Evolutionary conservation across 1,139 yeast genomes (phyloP).

Genomic region (Meyerozyma elateridarum): DNA sequence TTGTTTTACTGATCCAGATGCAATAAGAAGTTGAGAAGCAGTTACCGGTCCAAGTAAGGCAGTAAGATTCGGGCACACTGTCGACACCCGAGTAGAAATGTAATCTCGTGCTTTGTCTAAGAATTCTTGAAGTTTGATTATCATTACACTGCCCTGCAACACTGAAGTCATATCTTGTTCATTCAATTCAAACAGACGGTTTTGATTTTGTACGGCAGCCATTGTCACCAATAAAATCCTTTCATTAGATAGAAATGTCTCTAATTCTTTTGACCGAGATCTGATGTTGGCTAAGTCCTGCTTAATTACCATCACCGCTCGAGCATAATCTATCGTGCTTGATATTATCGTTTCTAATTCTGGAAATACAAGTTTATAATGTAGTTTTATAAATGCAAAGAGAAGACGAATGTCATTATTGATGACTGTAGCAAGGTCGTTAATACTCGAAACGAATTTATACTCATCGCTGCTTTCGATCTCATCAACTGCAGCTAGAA

Average conservation of each 20-base stretch:
- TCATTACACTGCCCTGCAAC: constrained; percentile 41
- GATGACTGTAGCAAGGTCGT: constrained; percentile 52
- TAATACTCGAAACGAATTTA: constrained; percentile 49
- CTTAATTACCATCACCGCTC: constrained; percentile 47
- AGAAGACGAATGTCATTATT: constrained; percentile 50
- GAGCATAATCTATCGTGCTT: constrained; percentile 63
- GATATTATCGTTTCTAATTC: constrained; percentile 64
- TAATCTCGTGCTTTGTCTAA: constrained; percentile 44
- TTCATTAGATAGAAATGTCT: constrained; percentile 49
- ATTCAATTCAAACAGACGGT: constrained; percentile 17
- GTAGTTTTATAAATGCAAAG: constrained; percentile 46
- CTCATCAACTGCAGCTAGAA: constrained; percentile 28
- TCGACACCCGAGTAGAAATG: constrained; percentile 52
- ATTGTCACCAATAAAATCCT: constrained; percentile 69
- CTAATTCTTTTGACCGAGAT: constrained; percentile 31
- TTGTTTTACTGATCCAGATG: constrained; percentile 67
- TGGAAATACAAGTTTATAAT: constrained; percentile 61
- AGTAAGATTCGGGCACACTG: constrained; percentile 77
- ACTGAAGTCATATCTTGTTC: constrained; percentile 37
- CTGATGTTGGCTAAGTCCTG: constrained; percentile 40
- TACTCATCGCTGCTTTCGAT: constrained; percentile 39
- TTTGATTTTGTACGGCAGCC: constrained; percentile 50
- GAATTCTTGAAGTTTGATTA: constrained; percentile 43
- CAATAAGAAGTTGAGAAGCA: constrained; percentile 69
- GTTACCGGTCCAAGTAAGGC: constrained; percentile 68